Evolutionary conservation across 2,329 filamentous ascomycete genomes (phyloP).

Genomic region (Cercospora sp.): DNA sequence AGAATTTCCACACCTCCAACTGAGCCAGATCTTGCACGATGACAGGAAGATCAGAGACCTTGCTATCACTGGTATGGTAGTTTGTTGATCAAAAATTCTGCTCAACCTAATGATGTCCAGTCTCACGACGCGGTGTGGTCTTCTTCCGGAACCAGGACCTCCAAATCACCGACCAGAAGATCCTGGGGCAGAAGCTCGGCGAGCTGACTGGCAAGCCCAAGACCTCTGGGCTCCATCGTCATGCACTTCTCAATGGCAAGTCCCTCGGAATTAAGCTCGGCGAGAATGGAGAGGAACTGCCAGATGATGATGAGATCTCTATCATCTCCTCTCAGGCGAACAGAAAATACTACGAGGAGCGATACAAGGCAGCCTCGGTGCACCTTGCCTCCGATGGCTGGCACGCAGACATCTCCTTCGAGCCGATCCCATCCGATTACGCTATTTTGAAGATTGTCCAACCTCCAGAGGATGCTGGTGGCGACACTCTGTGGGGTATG

Average conservation of each 20-base stretch:
- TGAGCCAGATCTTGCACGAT: conserved; percentile 40
- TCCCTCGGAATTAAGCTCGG: conserved; percentile 46
- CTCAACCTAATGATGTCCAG: conserved; percentile 41
- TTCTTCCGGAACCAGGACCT: conserved; percentile 61
- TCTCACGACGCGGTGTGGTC: conserved; percentile 68
- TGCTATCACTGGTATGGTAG: conserved; percentile 57
- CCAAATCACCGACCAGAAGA: conserved; percentile 63
- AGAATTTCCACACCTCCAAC: conserved; percentile 46
- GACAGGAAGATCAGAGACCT: conserved; percentile 44
- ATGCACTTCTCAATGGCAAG: conserved; percentile 36
- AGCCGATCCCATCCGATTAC: conserved; percentile 64
- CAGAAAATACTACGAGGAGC: conserved; percentile 29
- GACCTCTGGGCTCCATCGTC: conserved; percentile 60
- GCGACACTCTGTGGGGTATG: conserved; percentile 60
- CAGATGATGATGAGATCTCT: conserved; percentile 61
- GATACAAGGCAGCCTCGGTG: conserved; percentile 18
- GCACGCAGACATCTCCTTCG: conserved; percentile 61
- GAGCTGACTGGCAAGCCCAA: conserved; percentile 59
- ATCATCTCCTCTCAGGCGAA: conserved; percentile 62
- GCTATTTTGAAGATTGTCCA: conserved; percentile 59
- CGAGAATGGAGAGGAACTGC: conserved; percentile 55
- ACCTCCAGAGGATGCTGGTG: conserved; percentile 55
- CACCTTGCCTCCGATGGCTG: conserved; percentile 17
- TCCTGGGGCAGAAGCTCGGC: conserved; percentile 61
- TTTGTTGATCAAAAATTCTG: neutral